Percentiles rank a stretch among this genome's conserved stretches.
phyloP scores from a whole-genome alignment of 345 rosid species.

The Syzygium grande region DNA sequence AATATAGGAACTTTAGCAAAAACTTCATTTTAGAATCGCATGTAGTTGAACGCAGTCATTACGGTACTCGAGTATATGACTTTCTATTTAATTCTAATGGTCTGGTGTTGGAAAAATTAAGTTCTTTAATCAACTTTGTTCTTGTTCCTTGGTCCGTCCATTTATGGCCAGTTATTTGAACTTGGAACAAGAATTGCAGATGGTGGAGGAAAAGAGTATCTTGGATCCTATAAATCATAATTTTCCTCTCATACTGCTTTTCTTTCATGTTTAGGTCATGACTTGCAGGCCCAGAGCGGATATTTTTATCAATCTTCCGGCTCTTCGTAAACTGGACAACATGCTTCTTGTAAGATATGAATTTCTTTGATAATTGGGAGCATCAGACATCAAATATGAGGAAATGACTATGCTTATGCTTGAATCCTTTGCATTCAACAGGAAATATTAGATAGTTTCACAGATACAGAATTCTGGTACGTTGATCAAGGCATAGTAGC shows the following conservation, averaged over 20 bases:
- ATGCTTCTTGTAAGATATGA: slow-evolving; percentile 78
- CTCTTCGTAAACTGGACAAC: slow-evolving; percentile 77
- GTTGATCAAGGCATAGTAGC: slow-evolving; percentile 90
- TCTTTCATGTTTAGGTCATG: slow-evolving; percentile 55
- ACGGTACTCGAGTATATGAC: not conserved
- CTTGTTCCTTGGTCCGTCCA: not conserved
- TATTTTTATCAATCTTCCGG: slow-evolving; percentile 81
- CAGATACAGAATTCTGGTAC: slow-evolving; percentile 77
- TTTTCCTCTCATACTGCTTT: not conserved
- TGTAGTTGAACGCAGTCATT: not conserved
- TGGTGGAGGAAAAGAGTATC: not conserved
- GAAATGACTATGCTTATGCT: not conserved
- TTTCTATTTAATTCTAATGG: not conserved
- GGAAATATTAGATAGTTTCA: slow-evolving; percentile 80
- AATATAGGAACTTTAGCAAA: not conserved
- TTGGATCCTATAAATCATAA: not conserved
- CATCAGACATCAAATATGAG: not conserved
- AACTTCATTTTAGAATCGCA: not conserved
- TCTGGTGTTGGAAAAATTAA: not conserved
- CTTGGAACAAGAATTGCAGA: not conserved
- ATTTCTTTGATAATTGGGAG: not conserved
- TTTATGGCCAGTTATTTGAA: not conserved
- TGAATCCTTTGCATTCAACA: slow-evolving; percentile 12
- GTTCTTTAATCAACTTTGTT: not conserved
- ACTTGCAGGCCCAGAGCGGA: slow-evolving; percentile 88